Conservation (phyloP, 306 rosid species). For the Rosa persica region DNA sequence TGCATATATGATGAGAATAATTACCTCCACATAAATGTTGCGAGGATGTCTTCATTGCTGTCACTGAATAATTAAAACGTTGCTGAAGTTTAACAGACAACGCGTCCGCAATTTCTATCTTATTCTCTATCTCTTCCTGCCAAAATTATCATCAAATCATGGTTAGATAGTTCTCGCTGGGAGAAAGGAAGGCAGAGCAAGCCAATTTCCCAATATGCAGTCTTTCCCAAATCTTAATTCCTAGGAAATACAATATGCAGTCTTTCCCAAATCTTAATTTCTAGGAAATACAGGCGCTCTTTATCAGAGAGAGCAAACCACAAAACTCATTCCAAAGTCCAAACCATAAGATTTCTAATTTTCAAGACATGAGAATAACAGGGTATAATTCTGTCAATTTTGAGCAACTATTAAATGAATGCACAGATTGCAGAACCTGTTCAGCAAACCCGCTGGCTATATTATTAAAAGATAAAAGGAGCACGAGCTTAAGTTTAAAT, state of each 20-base stretch:
- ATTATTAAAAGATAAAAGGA: not conserved
- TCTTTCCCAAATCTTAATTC: not conserved
- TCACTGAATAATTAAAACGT: conserved; percentile 72
- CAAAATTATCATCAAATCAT: conserved; percentile 22
- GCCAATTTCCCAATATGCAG: not conserved
- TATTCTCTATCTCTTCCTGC: conserved; percentile 89
- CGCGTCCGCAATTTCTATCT: conserved; percentile 84
- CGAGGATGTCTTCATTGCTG: conserved; percentile 78
- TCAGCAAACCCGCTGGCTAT: not conserved
- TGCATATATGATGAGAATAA: not conserved
- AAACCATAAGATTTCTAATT: not conserved
- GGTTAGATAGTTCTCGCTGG: not conserved
- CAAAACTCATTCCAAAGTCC: not conserved
- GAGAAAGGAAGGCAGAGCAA: not conserved
- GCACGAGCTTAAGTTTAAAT: not conserved
- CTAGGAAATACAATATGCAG: not conserved
- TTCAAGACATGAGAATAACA: not conserved
- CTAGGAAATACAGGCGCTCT: not conserved
- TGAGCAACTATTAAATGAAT: not conserved
- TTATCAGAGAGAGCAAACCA: not conserved
- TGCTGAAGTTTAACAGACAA: conserved; percentile 78
- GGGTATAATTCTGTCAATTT: not conserved
- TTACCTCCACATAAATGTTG: conserved; percentile 90
- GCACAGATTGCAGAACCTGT: conserved; percentile 8
- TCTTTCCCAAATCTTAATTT: not conserved